These are phyloP conservation scores for Croton setiger DNA, from an alignment of 441 rosid species.

Conservation along the genomic window DNA sequence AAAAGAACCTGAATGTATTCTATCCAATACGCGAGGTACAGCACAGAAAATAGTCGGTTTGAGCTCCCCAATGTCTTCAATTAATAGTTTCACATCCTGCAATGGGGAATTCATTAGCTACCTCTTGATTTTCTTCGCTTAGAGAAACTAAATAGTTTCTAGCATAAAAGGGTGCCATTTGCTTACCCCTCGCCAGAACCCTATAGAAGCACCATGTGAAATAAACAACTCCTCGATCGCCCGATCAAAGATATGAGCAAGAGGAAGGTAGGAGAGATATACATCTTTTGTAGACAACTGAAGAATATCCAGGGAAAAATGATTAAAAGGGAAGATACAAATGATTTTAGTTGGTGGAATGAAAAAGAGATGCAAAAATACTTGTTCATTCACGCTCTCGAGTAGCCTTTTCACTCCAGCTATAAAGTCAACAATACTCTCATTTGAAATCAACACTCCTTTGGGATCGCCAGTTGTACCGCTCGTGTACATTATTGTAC, in stretches of 20 bases:
- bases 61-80: constrained; percentile 89
- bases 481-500: constrained; percentile 97
- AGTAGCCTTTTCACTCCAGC: constrained; percentile 67
- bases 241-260: constrained; percentile 96
- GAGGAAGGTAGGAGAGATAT: constrained; percentile 90
- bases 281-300: constrained; percentile 74
- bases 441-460: constrained; percentile 93
- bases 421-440: constrained; percentile 67
- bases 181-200: constrained; percentile 80
- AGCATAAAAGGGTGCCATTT: neutral
- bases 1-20: constrained; percentile 60
- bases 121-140: neutral
- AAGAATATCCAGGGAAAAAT: constrained; percentile 21
- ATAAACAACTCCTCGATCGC: constrained; percentile 82
- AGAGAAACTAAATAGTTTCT: constrained; percentile 6
- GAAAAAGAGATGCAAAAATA: constrained; percentile 28
- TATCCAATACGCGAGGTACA: constrained; percentile 95
- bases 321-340: neutral
- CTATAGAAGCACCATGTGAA: constrained; percentile 71
- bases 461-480: constrained; percentile 99
- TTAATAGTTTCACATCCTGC: constrained; percentile 86
- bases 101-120: constrained; percentile 6
- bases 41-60: constrained; percentile 91
- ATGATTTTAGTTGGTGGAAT: neutral
- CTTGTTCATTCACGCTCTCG: constrained; percentile 60